Evolutionary conservation across 1,139 yeast genomes (phyloP).

Genomic region (Debaryomyces sp.): DNA sequence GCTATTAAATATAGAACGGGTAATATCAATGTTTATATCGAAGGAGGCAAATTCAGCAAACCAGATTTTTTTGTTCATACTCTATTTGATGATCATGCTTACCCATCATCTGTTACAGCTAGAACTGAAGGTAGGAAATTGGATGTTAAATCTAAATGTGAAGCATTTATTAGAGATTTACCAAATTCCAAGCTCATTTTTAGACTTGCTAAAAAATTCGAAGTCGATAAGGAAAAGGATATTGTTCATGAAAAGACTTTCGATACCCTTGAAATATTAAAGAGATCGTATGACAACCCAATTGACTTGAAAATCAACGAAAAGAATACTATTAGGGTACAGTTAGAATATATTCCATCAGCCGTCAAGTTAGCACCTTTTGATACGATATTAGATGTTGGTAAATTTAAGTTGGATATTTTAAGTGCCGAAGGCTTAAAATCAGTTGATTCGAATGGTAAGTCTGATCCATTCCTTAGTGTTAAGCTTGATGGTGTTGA

Average conservation of each 20-base stretch:
- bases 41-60: slow-evolving; percentile 50
- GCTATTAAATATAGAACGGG: slow-evolving; percentile 63
- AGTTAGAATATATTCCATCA: slow-evolving; percentile 64
- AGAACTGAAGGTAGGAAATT: slow-evolving; percentile 41
- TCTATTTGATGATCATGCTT: slow-evolving; percentile 63
- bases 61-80: slow-evolving; percentile 57
- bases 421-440: slow-evolving; percentile 54
- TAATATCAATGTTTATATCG: slow-evolving; percentile 54
- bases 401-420: slow-evolving; percentile 57
- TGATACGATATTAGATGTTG: slow-evolving; percentile 71
- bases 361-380: slow-evolving; percentile 53
- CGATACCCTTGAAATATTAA: slow-evolving; percentile 55
- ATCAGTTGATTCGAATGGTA: slow-evolving; percentile 71
- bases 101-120: slow-evolving; percentile 61
- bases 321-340: slow-evolving; percentile 44
- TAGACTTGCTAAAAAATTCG: slow-evolving; percentile 55
- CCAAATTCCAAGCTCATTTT: slow-evolving; percentile 59
- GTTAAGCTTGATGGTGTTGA: slow-evolving; percentile 56
- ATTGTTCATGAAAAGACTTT: slow-evolving; percentile 51
- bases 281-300: slow-evolving; percentile 50
- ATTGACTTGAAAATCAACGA: slow-evolving; percentile 47
- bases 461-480: slow-evolving; percentile 68
- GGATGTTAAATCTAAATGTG: slow-evolving; percentile 48
- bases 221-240: slow-evolving; percentile 50
- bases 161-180: slow-evolving; percentile 69